A percentile compares a stretch with the other conserved stretches of the same genome.
Evolutionary conservation across 2,329 filamentous ascomycete genomes (phyloP).

Genomic region (Neofusicoccum sp.): DNA sequence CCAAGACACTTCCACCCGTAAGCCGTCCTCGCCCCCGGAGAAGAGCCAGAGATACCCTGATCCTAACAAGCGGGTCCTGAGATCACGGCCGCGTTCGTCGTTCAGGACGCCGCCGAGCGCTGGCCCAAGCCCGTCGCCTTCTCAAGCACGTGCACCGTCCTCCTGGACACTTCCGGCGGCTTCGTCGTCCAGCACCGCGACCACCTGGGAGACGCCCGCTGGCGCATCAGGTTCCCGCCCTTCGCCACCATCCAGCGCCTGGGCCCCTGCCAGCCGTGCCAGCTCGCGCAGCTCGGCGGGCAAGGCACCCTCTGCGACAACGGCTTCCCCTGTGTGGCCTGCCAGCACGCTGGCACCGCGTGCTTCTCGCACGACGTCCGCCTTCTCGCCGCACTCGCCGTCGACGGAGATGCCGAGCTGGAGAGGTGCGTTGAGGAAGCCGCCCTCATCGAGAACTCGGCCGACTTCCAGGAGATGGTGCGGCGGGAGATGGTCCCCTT

Average conservation of each 20-base stretch:
- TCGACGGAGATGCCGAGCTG: not conserved
- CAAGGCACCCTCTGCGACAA: not conserved
- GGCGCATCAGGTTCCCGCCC: not conserved
- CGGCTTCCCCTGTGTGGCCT: not conserved
- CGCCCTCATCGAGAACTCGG: not conserved
- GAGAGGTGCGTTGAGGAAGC: not conserved
- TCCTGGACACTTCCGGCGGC: not conserved
- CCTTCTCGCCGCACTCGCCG: not conserved
- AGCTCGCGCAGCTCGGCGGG: not conserved
- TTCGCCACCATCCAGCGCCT: not conserved
- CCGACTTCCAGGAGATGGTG: not conserved
- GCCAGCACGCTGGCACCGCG: not conserved
- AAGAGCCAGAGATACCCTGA: not conserved
- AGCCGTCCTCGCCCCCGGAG: too few relatives aligned
- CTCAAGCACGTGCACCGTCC: not conserved
- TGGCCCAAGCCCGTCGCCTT: not conserved
- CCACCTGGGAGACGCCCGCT: not conserved
- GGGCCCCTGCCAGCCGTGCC: not conserved
- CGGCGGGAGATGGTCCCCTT: not conserved
- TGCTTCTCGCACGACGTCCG: not conserved
- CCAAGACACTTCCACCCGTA: too few relatives aligned
- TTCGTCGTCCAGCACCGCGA: not conserved
- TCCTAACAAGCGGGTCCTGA: too few relatives aligned
- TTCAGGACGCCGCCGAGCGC: not conserved
- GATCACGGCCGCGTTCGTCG: not conserved